Base-by-base conservation (phyloP, 148 eudicot species). In the Beta vulgaris region DNA sequence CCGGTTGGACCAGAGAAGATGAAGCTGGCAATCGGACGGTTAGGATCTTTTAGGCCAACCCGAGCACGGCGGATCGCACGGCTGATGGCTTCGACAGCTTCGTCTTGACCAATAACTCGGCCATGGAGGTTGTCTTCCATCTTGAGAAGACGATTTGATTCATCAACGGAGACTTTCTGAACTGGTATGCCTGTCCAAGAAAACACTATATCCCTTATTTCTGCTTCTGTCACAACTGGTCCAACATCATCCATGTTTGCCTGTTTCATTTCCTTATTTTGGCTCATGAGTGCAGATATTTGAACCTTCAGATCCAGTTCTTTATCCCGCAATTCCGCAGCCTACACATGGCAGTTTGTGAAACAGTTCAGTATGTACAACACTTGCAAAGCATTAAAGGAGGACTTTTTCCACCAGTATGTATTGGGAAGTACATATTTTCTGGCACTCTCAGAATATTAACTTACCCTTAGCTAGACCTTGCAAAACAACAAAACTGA, bases 1-100 rank as follows among this genome's bases (percentile, higher is more conserved):
- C 97, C 94, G 4, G 97, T 93, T n/a, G 97, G 97, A 37, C 98
- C 98, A 0, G 92, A 88, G 76, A 93, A 93, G 68, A 89, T 91
- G 80, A 93, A 93, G 82, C 94, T 91, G 26, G 94, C 98, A 36
- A 93, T 89, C 9, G 98, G 98, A 25, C 97, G 86, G 77, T 88
- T 81, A 2, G 98, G 97, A 71, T 87, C 84, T 74, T 93, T 87
- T 43, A 93, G 92, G 9, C 97, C 97, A 14, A 91, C 98, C 68
- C 94, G 92, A 72, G 98, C 92, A 31, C 98, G 91, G 12, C 94
- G 93, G 64, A 93, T 86, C 16, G 97, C 92, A 28, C 90, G 83
- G 77, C 91, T 88, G 48, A 93, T 93, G 84, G 97, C 92, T 79
- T 82, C 80, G 75, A 93, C 98, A 0, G 98, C 98, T 82, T 91